Base-by-base conservation (phyloP, 176 grass and related monocot genomes). In the Aechmea fasciata region DNA sequence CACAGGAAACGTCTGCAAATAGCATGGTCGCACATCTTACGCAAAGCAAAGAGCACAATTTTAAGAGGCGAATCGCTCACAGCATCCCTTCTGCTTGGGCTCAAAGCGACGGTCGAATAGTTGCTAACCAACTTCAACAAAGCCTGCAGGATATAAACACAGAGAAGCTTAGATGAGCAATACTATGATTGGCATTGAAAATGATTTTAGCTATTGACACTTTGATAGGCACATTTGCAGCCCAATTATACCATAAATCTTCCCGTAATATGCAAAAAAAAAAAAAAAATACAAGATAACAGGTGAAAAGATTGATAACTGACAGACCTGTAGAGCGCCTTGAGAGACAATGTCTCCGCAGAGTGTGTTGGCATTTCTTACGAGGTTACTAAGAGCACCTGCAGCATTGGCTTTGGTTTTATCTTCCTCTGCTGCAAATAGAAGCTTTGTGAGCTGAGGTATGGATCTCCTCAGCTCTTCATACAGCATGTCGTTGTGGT, bases 391-490 rank as follows among this genome's bases (percentile, higher is more conserved):
- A 13, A 96, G 81, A 4, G 93, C 93, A 19, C 93, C 93, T 20
- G 93, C 93, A 13, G 93, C 93, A 77, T 97, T 97, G 68, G 86
- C 80, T 79, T 92, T 97, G 13, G 89, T 97, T 88, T 96, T 97
- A 76, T 92, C 89, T 78, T 96, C 93, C 84, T 97, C 93, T 1
- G 83, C 57, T 11, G 81, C 79, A 61, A 92, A 76, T 50, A 97
- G 83, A 79, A 97, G 57, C 50, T 78, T 90, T 3, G 93, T 79
- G 24, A 97, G 76, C 57, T 85, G 93, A 89, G 86, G 89, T 81
- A 97, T 85, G 51, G 85, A 91, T 59, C 69, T 74, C 66, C 86
- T 69, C 8, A 97, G 78, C 50, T 87, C 79, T 77, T 97, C 88
- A 63, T 97, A 97, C 15, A 97, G 77, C 79, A 71, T 73, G 52